These are phyloP conservation scores for Fraxinus paxiana DNA, from an alignment of 305 asterid species.

Conservation along the genomic window DNA sequence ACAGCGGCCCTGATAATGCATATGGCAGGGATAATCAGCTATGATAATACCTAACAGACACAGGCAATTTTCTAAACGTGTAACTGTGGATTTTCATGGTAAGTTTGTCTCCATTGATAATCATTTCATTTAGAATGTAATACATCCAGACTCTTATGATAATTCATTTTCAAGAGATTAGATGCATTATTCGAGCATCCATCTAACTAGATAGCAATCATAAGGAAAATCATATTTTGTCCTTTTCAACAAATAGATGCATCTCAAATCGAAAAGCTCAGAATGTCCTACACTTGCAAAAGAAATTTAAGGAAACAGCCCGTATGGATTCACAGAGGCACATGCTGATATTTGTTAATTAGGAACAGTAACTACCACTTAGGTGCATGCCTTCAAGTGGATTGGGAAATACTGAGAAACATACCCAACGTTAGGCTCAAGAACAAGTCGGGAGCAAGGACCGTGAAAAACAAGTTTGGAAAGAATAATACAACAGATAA, in stretches of 20 bases:
- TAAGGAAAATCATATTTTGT: not conserved
- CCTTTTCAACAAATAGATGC: not conserved
- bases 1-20: not conserved
- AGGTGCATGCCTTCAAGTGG: not conserved
- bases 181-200: not conserved
- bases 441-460: not conserved
- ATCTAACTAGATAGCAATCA: not conserved
- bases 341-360: not conserved
- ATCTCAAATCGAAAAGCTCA: not conserved
- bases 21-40: not conserved
- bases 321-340: not conserved
- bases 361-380: slow-evolving; percentile 1
- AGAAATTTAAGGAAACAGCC: not conserved
- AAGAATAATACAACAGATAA: not conserved
- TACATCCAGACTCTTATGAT: not conserved
- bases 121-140: not conserved
- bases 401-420: not conserved
- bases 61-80: not conserved
- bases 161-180: not conserved
- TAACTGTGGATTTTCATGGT: not conserved
- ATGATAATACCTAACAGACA: not conserved
- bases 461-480: not conserved
- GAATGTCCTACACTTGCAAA: not conserved
- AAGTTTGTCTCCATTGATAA: not conserved
- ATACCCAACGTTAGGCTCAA: not conserved